A percentile compares a stretch with the other conserved stretches of the same genome.
Conservation (phyloP, 169 alveolate species). For the Eimeria acervulina region DNA sequence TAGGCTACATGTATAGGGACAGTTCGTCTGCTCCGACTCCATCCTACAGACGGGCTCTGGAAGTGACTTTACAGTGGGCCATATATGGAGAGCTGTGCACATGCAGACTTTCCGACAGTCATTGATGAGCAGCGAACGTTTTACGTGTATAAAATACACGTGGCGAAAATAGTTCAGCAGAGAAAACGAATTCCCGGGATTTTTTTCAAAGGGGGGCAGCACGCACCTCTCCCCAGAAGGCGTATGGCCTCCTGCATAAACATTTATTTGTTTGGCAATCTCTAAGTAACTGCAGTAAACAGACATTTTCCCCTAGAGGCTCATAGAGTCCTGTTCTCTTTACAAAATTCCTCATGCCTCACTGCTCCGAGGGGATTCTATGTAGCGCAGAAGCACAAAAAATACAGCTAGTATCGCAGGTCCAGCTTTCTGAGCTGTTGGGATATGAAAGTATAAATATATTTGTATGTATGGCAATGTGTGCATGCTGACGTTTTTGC, state of each 20-base stretch:
- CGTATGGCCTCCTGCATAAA: background rate
- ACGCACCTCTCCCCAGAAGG: background rate
- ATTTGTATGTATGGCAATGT: background rate
- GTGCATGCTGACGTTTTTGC: background rate
- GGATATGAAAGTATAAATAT: no score
- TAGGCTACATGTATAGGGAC: background rate
- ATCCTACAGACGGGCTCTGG: background rate
- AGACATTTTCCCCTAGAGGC: background rate
- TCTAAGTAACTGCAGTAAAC: background rate
- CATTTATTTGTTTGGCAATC: background rate
- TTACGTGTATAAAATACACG: background rate
- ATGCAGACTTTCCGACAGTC: background rate
- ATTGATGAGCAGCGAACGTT: background rate
- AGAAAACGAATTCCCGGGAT: slow-evolving; percentile 2
- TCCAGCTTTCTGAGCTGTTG: background rate
- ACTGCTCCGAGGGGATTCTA: slow-evolving; percentile 7
- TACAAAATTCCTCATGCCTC: background rate
- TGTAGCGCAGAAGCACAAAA: no score
- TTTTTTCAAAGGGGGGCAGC: background rate
- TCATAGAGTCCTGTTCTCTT: background rate
- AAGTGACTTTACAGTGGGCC: background rate
- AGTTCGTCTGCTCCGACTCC: background rate
- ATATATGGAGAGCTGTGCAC: background rate
- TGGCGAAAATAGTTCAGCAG: background rate
- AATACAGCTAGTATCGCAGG: background rate